A percentile compares a stretch with the other conserved stretches of the same genome.
Conservation (phyloP, 2,329 filamentous ascomycete genomes). For the Fusarium nygamai region DNA sequence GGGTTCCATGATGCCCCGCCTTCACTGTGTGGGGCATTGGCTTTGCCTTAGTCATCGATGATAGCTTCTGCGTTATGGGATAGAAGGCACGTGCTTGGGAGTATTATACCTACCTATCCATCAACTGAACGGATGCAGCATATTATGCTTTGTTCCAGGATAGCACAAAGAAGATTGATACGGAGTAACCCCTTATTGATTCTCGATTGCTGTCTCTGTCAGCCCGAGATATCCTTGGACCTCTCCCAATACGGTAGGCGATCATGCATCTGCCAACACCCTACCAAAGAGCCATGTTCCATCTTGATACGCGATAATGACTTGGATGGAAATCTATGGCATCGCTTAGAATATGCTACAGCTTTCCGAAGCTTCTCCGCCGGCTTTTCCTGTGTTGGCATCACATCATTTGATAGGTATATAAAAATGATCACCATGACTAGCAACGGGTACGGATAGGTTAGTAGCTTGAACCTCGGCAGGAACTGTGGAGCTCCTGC, state of each 20-base stretch:
- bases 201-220: neutral
- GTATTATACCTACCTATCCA: neutral
- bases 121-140: neutral
- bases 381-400: neutral
- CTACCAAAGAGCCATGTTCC: neutral
- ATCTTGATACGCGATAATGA: neutral
- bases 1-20: constrained; percentile 36
- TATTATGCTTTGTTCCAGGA: neutral
- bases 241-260: neutral
- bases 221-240: neutral
- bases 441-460: neutral
- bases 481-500: constrained; percentile 33
- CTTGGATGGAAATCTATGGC: neutral
- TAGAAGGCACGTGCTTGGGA: constrained; percentile 9
- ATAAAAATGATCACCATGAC: neutral
- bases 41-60: constrained; percentile 35
- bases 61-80: too few relatives aligned
- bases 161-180: neutral
- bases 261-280: constrained; percentile 11
- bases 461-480: constrained; percentile 36
- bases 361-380: constrained; percentile 21
- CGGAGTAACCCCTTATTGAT: neutral
- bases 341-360: constrained; percentile 24
- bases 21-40: constrained; percentile 13
- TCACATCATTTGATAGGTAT: constrained; percentile 11